Base-by-base conservation (phyloP, 2,329 filamentous ascomycete genomes). In the Trichoderma gracile region DNA sequence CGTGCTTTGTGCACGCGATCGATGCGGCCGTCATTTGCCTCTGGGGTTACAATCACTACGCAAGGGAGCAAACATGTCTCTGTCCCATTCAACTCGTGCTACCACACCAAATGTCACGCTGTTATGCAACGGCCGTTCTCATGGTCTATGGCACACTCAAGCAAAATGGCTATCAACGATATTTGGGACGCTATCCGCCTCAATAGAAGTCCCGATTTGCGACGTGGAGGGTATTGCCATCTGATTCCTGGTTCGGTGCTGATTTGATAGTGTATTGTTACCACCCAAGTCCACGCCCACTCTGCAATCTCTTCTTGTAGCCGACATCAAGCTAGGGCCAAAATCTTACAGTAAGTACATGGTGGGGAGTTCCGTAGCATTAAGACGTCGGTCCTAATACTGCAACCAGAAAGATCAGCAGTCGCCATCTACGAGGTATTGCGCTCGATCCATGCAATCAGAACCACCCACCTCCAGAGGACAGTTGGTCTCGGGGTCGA, bases 91-190 rank as follows among this genome's bases (percentile, higher is more conserved):
- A 43, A 27, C 19, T 27, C 27, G 59, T 54, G 47, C 59, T 54
- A 62, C 59, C 40, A 59, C 17, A 43, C 38, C 25, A 25, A 46
- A 25, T 38, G 59, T 62, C 21, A 50, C 40, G 49, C 49, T 53
- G n/a, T 14, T 7, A n/a, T 56, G 42, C 25, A 47, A 43, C 43
- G 43, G 27, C 43, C 30, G 14, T 3, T 53, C 19, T 61, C 17
- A 25, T 33, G 10, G 25, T 25, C 15, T 23, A 33, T 23, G 4
- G 21, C 40, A 46, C 19, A n/a, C 30, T 25, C 40, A 46, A 15
- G 30, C 25, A 53, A 15, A 33, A 30, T 53, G 19, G 49, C 5
- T 38, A 14, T 25, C 19, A 38, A 40, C n/a, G 19, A 54, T 38
- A 54, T 25, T 23, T 17, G 40, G 58, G 58, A 19, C 45, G n/a